Base-by-base conservation (phyloP, 1,139 yeast species). In the Candida albicans region DNA sequence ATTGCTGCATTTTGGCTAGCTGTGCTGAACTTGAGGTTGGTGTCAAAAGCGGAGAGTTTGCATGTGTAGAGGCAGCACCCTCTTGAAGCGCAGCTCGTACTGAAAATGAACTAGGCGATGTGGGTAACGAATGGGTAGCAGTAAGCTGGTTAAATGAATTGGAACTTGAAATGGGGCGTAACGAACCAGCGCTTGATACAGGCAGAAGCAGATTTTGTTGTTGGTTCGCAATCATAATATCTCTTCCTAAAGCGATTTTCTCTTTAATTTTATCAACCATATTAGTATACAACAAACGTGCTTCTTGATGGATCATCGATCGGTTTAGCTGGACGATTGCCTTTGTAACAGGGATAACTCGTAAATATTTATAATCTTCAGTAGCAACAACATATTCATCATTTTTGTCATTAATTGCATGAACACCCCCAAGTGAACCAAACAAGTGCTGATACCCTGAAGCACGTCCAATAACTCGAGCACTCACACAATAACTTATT, bases 311-410 rank as follows among this genome's bases (percentile, higher is more conserved):
- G 32, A 64, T 67, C 72, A 61, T 58, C 10, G 58, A 52, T 40
- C 67, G 42, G 46, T 68, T 68, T 26, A 65, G 49, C 33, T 61
- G 64, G 43, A 59, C 65, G 12, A 60, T 48, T 13, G 59, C 54
- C 36, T 60, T 63, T 3, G 64, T 56, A 4, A 50, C 46, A 1
- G 65, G 64, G 9, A 55, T 55, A 14, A 61, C 64, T 40, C 64
- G 58, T 41, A 61, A 54, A 48, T 55, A 70, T 41, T 54, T 62
- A 41, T 53, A 60, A 33, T 59, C 66, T 44, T 70, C 73, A 40
- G 63, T 66, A 3, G 67, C 67, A 12, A 70, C 65, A 18, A 70
- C 70, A 40, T 65, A 68, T 49, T 71, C 74, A 47, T 71, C 73
- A 11, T 43, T 33, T 22, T 53, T 35, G 39, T 51, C 51, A 4